phyloP scores from a whole-genome alignment of 23 red algal species.

The Gracilaria domingensis region DNA sequence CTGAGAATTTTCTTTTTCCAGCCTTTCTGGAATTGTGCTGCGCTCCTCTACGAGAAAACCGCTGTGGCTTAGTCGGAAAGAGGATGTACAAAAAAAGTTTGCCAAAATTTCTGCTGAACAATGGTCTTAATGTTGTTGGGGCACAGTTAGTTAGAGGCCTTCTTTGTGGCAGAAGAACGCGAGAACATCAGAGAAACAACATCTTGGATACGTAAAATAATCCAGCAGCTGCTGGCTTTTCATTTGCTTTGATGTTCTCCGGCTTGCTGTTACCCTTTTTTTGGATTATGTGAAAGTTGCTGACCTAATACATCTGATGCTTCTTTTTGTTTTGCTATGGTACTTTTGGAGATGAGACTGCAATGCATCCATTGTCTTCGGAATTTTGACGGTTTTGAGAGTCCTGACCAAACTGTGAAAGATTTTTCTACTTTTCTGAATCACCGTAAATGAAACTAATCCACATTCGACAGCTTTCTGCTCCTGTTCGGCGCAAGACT shows the following conservation, averaged over 20 bases:
- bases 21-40: no score
- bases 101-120: neutral
- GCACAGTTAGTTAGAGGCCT: neutral
- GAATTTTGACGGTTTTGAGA: neutral
- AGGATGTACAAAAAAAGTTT: neutral
- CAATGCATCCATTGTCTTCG: neutral
- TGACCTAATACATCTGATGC: neutral
- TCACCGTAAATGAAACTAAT: neutral
- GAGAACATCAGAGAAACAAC: slow-evolving; percentile 10
- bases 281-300: neutral
- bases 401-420: neutral
- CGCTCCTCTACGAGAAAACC: no score
- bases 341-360: neutral
- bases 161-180: slow-evolving; percentile 7
- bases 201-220: neutral
- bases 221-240: neutral
- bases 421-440: neutral
- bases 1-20: no score
- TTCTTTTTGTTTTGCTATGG: neutral
- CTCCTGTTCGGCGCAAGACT: no score
- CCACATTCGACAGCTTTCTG: neutral
- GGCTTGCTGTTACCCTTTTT: neutral
- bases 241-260: neutral
- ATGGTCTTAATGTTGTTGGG: slow-evolving; percentile 23
- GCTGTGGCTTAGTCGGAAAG: no score